Evolutionary conservation across 352 stramenopile genomes (phyloP), one percentile per base, ranked within the genome.

Genomic region (Plasmopara muralis): DNA sequence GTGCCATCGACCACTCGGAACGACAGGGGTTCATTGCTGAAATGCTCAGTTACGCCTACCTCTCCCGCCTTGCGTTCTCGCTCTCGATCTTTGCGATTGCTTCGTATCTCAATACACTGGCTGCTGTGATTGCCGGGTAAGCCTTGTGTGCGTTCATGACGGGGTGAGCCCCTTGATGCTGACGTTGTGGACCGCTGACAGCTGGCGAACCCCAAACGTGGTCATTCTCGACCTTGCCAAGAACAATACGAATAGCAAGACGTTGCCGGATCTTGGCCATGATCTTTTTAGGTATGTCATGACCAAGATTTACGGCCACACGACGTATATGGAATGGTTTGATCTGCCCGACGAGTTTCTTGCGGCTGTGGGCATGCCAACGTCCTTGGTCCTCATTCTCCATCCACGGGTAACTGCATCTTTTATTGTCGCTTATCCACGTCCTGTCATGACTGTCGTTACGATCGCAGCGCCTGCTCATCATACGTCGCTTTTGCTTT

Each of bases 261-360:
- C 83, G 37, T 70, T 93, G 13, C 83, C 83, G 12, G 83, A 93
- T 38, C 66, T 93, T 12, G 83, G 83, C 33, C 83, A 93, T 56
- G 83, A 93, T 50, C 68, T 90, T 33, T 92, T 93, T 64, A 90
- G 89, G 48, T 87, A 72, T 59, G 80, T 91, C 58, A 88, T 85
- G 76, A 79, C 67, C 39, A 86, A 87, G 61, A 78, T 91, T 57
- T 93, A 91, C 54, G 83, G 83, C 44, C 70, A 87, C 16, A 87
- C 80, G 12, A 76, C 75, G 38, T 83, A 86, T 54, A 90, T 92
- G 59, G 78, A 89, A 60, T 90, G 82, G 75, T 91, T 92, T 48
- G 74, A 89, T 55, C 62, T 93, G 35, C 83, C 83, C 0, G 83
- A 93, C 45, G 73, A 92, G 57, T 92, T 93, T 53, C 79, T 93